Conservation (phyloP, 179 eudicot genomes). For the Monotropa hypopitys region DNA sequence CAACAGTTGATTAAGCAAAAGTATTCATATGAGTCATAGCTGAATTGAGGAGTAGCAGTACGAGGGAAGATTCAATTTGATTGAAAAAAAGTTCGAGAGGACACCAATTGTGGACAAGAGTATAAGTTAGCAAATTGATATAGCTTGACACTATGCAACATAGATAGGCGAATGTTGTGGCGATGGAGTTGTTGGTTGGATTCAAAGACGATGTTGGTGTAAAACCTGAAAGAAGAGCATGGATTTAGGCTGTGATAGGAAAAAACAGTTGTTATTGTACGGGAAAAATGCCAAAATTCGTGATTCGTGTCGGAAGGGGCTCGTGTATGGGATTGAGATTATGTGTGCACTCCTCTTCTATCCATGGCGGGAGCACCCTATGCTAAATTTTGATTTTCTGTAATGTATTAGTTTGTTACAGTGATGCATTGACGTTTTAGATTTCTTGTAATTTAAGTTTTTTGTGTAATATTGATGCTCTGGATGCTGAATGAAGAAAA, state of each 20-base stretch:
- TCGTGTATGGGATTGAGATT: neutral
- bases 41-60: neutral
- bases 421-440: neutral
- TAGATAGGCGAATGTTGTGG: neutral
- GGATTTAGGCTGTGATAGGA: neutral
- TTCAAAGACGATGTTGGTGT: neutral
- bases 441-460: neutral
- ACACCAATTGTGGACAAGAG: neutral
- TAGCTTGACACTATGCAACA: neutral
- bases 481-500: too few relatives aligned
- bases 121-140: neutral
- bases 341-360: neutral
- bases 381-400: neutral
- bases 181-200: neutral
- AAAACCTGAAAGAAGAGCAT: neutral
- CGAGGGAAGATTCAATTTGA: neutral
- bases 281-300: neutral
- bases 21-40: neutral
- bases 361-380: neutral
- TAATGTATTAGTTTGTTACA: neutral
- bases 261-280: neutral
- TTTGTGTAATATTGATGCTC: too few relatives aligned
- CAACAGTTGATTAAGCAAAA: neutral
- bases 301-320: neutral
- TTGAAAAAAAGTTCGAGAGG: constrained; percentile 1